These are phyloP conservation scores for Exophiala xenobiotica DNA, from an alignment of 2,329 filamentous ascomycete species.

Conservation along the genomic window DNA sequence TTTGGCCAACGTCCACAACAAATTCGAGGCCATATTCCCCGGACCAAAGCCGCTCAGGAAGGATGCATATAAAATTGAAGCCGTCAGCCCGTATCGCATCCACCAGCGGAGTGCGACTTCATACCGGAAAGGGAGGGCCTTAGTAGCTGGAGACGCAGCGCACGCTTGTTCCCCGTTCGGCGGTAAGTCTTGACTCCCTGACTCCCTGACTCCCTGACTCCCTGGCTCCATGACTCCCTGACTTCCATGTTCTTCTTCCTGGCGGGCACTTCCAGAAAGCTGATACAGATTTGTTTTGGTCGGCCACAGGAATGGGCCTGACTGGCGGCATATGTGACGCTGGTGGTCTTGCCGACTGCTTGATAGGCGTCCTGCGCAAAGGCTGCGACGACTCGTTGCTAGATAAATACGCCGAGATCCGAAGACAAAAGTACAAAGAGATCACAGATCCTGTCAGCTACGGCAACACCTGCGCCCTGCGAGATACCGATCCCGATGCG, in stretches of 20 bases:
- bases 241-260: no score
- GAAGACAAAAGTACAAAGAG: constrained; percentile 40
- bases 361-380: constrained; percentile 45
- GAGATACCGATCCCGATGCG: constrained; percentile 12
- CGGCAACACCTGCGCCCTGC: constrained; percentile 14
- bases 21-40: constrained; percentile 59
- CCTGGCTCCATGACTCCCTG: no score
- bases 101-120: constrained; percentile 60
- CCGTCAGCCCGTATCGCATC: constrained; percentile 60
- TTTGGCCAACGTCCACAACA: constrained; percentile 52
- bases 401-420: constrained; percentile 43
- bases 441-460: constrained; percentile 39
- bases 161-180: constrained; percentile 54
- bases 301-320: constrained; percentile 60
- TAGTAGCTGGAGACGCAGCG: constrained; percentile 62
- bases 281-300: constrained; percentile 27
- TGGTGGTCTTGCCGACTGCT: constrained; percentile 60
- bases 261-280: no score
- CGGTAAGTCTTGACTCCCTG: constrained; percentile 32
- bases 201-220: not conserved
- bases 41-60: constrained; percentile 53
- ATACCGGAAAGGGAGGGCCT: constrained; percentile 57
- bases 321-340: constrained; percentile 65
- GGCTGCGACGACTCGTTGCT: constrained; percentile 42
- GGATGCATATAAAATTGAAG: constrained; percentile 56